Conservation (phyloP, 2,329 filamentous ascomycete genomes). For the Paecilomyces variotii region DNA sequence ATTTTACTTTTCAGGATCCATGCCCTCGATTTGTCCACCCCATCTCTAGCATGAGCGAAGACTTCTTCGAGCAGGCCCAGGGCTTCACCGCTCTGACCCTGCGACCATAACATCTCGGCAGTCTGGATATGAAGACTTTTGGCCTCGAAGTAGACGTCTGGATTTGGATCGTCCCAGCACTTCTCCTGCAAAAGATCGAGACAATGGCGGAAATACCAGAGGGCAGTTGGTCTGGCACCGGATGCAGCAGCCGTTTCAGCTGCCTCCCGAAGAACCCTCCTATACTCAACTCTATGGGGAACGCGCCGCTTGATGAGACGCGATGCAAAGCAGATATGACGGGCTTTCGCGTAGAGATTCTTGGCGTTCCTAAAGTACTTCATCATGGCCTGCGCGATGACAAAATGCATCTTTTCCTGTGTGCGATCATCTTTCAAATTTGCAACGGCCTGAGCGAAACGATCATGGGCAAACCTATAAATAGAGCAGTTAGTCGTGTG, state of each 20-base stretch:
- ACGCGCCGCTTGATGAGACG: constrained; percentile 65
- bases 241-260: constrained; percentile 72
- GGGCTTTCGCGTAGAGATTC: constrained; percentile 63
- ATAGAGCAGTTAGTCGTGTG: constrained; percentile 4
- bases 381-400: constrained; percentile 73
- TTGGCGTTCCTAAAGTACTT: constrained; percentile 59
- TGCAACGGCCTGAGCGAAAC: constrained; percentile 69
- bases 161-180: constrained; percentile 62
- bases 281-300: constrained; percentile 54
- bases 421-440: constrained; percentile 61
- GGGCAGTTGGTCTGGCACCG: constrained; percentile 71
- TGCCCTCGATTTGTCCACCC: constrained; percentile 73
- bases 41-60: constrained; percentile 60
- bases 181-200: constrained; percentile 70
- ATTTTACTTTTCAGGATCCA: constrained; percentile 79
- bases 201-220: constrained; percentile 72
- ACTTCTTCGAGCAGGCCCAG: constrained; percentile 61
- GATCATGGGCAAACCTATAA: constrained; percentile 71
- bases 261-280: constrained; percentile 69
- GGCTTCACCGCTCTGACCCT: constrained; percentile 62
- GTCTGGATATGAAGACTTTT: constrained; percentile 69
- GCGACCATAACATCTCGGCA: constrained; percentile 75
- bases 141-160: constrained; percentile 81
- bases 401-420: constrained; percentile 76
- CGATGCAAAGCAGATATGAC: constrained; percentile 72